Base-by-base conservation (phyloP, 495 filamentous ascomycete genomes). In the Peziza echinospora region DNA sequence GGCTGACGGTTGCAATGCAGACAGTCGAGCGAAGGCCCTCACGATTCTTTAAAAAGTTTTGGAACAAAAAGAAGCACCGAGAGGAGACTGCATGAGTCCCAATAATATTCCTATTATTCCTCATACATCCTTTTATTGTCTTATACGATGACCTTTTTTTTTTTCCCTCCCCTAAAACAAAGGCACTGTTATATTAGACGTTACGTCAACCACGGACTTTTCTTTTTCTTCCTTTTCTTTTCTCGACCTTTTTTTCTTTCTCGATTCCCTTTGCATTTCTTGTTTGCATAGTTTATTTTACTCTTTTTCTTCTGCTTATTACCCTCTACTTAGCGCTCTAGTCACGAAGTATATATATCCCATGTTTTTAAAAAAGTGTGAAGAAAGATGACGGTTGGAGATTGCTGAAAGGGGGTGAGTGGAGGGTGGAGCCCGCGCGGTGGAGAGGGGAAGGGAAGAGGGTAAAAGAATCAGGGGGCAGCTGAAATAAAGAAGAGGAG, bases 31-130 rank as follows among this genome's bases (percentile, higher is more conserved):
- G 56, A 17, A 47, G 56, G 17, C 55, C 56, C 25, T 59, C 56
- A 11, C 51, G 56, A 13, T 59, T 59, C 37, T 59, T 59, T 41
- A 58, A 51, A 43, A 58, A 53, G 41, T 52, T 59, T 26, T 59
- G 52, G 46, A 49, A 51, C 46, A 59, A 55, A 55, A 44, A 57
- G 47, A 48, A 43, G 19, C 49, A 55, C 44, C 42, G 52, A 34
- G 57, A 59, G 41, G 56, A 59, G 39, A 47, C 43, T 55, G 47
- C 34, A 13, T 37, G 17, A 37, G 3, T 11, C 13, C 13, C 30
- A 37, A 37, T n/a, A n/a, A n/a, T 37, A 37, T 5, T 19, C 22
- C n/a, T 21, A 10, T 21, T 28, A 11, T 42, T 25, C 44, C 30
- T 46, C 22, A 30, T 28, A 17, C 5, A 13, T 37, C 13, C 17